These are phyloP conservation scores for Peterozyma xylosa DNA, from an alignment of 805 yeast genomes.

Conservation along the genomic window DNA sequence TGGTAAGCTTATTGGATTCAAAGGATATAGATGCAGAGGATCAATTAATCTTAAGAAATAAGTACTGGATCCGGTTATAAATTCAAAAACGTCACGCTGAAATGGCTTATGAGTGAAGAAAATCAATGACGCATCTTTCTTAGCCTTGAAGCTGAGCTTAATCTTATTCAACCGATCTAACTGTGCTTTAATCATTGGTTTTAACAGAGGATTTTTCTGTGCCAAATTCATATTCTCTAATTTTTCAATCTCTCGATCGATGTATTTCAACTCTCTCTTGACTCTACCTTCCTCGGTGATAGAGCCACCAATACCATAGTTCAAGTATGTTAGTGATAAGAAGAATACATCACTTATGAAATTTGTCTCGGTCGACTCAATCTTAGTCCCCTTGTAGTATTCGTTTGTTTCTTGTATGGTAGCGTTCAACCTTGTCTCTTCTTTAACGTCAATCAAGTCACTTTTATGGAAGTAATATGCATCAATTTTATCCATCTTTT, in stretches of 20 bases:
- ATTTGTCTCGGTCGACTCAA: conserved; percentile 32
- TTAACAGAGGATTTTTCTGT: conserved; percentile 6
- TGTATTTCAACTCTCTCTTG: conserved; percentile 38
- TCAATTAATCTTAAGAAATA: conserved; percentile 69
- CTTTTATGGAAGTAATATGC: conserved; percentile 54
- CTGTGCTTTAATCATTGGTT: conserved; percentile 15
- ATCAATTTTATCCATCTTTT: conserved; percentile 74
- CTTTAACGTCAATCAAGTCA: conserved; percentile 54
- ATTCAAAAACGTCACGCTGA: conserved; percentile 67
- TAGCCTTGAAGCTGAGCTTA: conserved; percentile 29
- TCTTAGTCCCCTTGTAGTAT: conserved; percentile 25
- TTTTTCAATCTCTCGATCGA: conserved; percentile 45
- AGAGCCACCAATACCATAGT: conserved; percentile 86
- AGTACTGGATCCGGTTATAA: conserved; percentile 66
- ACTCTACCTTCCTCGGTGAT: conserved; percentile 48
- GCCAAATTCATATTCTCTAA: conserved; percentile 29
- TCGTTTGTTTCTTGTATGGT: conserved; percentile 63
- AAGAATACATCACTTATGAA: conserved; percentile 91
- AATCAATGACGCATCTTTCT: conserved; percentile 53
- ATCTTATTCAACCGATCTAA: conserved; percentile 24
- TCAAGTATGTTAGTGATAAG: conserved; percentile 67
- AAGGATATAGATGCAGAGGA: conserved; percentile 61
- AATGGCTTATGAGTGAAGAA: conserved; percentile 49
- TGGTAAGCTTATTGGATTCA: conserved; percentile 41
- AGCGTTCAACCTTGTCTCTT: conserved; percentile 79